phyloP scores from a whole-genome alignment of 1,284 basidiomycete genomes.

The Heterobasidion parviporum region DNA sequence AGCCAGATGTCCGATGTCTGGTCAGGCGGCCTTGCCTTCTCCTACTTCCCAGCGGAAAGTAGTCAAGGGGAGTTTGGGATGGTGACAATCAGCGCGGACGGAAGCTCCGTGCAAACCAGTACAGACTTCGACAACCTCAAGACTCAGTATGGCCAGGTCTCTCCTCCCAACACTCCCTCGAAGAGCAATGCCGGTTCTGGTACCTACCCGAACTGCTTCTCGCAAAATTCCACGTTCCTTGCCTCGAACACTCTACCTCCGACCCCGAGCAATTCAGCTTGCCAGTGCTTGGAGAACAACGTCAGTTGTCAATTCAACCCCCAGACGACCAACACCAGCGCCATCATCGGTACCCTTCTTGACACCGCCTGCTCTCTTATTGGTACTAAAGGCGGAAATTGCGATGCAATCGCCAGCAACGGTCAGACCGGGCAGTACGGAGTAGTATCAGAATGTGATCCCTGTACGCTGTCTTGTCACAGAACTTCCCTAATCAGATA shows the following conservation, averaged over 20 bases:
- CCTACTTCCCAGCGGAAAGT: slow-evolving; percentile 72
- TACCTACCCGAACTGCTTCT: slow-evolving; percentile 59
- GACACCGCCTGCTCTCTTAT: slow-evolving; percentile 68
- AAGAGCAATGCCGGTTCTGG: slow-evolving; percentile 43
- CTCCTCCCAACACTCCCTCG: slow-evolving; percentile 59
- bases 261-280: slow-evolving; percentile 77
- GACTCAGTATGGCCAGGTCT: slow-evolving; percentile 50
- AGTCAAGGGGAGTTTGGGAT: slow-evolving; percentile 74
- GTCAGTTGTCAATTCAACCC: slow-evolving; percentile 71
- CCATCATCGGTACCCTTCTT: slow-evolving; percentile 60
- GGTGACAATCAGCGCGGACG: slow-evolving; percentile 63
- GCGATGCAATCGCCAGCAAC: slow-evolving; percentile 64
- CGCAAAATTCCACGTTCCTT: slow-evolving; percentile 47
- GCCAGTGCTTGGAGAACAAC: slow-evolving; percentile 62
- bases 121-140: slow-evolving; percentile 67
- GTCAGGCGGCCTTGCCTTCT: slow-evolving; percentile 87
- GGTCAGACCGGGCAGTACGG: slow-evolving; percentile 76
- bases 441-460: slow-evolving; percentile 63
- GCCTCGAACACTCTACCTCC: slow-evolving; percentile 71
- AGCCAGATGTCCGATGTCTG: slow-evolving; percentile 69
- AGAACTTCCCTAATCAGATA: slow-evolving; percentile 8
- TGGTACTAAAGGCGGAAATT: slow-evolving; percentile 50
- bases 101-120: slow-evolving; percentile 50
- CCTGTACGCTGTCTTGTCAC: slow-evolving; percentile 37
- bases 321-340: slow-evolving; percentile 53